Evolutionary conservation across 768 basidiomycete species (phyloP).

Genomic region (Termitomyces sp.): DNA sequence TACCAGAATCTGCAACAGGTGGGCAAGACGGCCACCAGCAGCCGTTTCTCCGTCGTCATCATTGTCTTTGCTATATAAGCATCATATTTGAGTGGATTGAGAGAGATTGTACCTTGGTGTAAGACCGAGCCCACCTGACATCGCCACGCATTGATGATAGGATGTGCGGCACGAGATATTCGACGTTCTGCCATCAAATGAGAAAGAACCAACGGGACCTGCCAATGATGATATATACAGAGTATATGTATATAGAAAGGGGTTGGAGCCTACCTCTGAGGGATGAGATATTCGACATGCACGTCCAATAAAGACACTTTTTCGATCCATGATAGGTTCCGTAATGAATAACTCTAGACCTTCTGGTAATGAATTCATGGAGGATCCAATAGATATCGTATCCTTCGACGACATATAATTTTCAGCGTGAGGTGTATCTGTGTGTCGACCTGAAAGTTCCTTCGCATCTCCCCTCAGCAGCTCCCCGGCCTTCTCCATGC

Average conservation of each 20-base stretch:
- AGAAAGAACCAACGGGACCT: constrained; percentile 67
- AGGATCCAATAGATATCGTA: constrained; percentile 6
- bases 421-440: background rate
- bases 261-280: constrained; percentile 46
- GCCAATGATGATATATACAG: constrained; percentile 7
- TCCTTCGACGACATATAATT: constrained; percentile 6
- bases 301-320: constrained; percentile 80
- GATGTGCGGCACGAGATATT: constrained; percentile 72
- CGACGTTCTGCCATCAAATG: constrained; percentile 66
- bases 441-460: constrained; percentile 16
- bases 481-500: constrained; percentile 47
- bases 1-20: constrained; percentile 85
- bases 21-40: constrained; percentile 85
- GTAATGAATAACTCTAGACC: constrained; percentile 65
- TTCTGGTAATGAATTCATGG: constrained; percentile 34
- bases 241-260: background rate
- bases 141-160: constrained; percentile 79
- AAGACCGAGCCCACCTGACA: constrained; percentile 61
- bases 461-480: constrained; percentile 48
- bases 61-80: constrained; percentile 52
- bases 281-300: constrained; percentile 78
- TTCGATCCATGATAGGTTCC: constrained; percentile 81
- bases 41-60: constrained; percentile 94
- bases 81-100: background rate
- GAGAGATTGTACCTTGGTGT: constrained; percentile 55